Evolutionary conservation across 129 eudicot genomes (phyloP).

Genomic region (Lonicera japonica): DNA sequence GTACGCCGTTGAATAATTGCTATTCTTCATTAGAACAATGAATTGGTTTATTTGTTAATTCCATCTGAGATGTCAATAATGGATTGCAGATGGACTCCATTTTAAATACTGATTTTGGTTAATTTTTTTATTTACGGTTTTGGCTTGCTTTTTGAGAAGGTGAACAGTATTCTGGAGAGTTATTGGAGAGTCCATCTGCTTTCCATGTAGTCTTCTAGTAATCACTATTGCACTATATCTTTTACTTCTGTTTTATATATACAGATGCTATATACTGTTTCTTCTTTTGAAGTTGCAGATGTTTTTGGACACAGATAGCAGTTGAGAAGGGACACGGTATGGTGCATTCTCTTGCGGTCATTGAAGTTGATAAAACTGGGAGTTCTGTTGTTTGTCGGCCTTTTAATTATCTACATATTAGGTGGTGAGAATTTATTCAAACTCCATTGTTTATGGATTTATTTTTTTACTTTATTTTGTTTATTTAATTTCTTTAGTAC

Average conservation of each 20-base stretch:
- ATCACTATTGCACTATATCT: not conserved
- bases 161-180: not conserved
- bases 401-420: not conserved
- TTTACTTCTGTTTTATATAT: not conserved
- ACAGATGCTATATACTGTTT: not conserved
- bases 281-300: slow-evolving; percentile 1
- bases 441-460: not conserved
- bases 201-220: too few relatives aligned
- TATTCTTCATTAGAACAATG: not conserved
- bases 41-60: too few relatives aligned
- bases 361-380: not conserved
- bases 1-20: not conserved
- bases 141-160: not conserved
- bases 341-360: not conserved
- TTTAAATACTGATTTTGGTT: not conserved
- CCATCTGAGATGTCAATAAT: too few relatives aligned
- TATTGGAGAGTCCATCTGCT: too few relatives aligned
- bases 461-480: not conserved
- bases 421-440: not conserved
- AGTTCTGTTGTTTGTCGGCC: not conserved
- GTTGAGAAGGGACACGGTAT: not conserved
- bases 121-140: not conserved
- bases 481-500: too few relatives aligned
- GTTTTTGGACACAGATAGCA: not conserved
- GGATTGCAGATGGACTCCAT: too few relatives aligned